Evolutionary conservation across 192 early-diverging fungal species (phyloP).

Genomic region (Gonapodya sp.): DNA sequence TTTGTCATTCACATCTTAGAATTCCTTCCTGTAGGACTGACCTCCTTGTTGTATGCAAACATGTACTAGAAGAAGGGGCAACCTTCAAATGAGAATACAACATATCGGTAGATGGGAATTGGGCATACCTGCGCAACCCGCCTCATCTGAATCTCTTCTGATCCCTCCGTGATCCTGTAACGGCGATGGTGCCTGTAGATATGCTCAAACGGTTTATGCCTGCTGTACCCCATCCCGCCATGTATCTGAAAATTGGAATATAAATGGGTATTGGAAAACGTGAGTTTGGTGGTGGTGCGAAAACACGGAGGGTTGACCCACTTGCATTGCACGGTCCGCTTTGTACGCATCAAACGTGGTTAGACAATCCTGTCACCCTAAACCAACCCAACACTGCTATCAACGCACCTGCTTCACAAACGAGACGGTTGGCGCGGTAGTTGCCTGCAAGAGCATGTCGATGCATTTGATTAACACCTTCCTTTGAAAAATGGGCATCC

Average conservation of each 20-base stretch:
- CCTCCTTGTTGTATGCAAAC: neutral
- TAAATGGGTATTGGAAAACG: too few relatives aligned
- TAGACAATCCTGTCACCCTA: too few relatives aligned
- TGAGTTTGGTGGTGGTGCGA: too few relatives aligned
- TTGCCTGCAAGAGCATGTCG: neutral
- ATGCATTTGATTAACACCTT: neutral
- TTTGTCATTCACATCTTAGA: neutral
- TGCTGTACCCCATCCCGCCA: slow-evolving; percentile 3
- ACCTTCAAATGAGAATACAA: too few relatives aligned
- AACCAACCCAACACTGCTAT: too few relatives aligned
- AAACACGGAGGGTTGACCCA: too few relatives aligned
- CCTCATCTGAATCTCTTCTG: slow-evolving; percentile 10
- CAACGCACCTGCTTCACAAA: neutral
- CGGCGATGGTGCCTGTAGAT: slow-evolving; percentile 11
- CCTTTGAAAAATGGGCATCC: too few relatives aligned
- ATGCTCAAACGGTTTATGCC: slow-evolving; percentile 7
- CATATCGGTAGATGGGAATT: too few relatives aligned
- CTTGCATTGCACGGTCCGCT: slow-evolving; percentile 11
- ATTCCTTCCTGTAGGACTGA: neutral
- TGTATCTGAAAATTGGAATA: too few relatives aligned
- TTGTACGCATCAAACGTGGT: too few relatives aligned
- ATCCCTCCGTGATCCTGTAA: slow-evolving; percentile 9
- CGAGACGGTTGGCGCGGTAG: slow-evolving; percentile 7
- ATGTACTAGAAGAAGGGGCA: neutral
- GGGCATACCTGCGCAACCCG: slow-evolving; percentile 8